Evolutionary conservation across 148 eudicot species (phyloP).

Genomic region (Polygonum aviculare): DNA sequence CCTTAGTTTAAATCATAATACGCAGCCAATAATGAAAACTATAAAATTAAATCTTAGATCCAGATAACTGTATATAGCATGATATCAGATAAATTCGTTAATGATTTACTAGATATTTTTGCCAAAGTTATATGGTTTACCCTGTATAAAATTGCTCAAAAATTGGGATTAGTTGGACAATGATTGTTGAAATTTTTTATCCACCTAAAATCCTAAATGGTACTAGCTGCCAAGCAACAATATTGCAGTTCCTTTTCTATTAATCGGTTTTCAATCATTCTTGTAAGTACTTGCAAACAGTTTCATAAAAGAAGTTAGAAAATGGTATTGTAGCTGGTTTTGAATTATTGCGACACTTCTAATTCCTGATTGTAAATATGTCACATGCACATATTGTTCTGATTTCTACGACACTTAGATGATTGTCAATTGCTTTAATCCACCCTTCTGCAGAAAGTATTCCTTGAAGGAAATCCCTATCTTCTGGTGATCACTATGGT

Average conservation of each 20-base stretch:
- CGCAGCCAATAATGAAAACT: neutral
- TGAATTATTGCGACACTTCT: neutral
- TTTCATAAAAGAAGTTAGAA: neutral
- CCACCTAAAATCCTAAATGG: neutral
- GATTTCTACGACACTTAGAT: neutral
- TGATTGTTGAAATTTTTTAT: neutral
- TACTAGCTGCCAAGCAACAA: neutral
- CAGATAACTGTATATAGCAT: neutral
- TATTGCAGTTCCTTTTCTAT: neutral
- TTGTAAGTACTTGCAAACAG: neutral
- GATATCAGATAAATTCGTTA: too few relatives aligned
- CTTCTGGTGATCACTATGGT: constrained; percentile 83
- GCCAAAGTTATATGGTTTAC: neutral
- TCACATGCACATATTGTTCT: neutral
- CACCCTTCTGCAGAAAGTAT: constrained; percentile 62
- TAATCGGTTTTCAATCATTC: neutral
- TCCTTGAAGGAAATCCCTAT: constrained; percentile 91
- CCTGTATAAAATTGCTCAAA: neutral
- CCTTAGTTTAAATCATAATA: neutral
- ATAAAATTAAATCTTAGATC: too few relatives aligned
- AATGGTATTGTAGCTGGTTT: neutral
- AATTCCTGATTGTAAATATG: neutral
- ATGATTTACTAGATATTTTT: neutral
- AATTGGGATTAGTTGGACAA: neutral
- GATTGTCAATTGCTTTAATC: neutral